Evolutionary conservation across 2,329 filamentous ascomycete genomes (phyloP), one percentile per base, ranked within the genome.

Genomic region (Stachybotrys chartarum): DNA sequence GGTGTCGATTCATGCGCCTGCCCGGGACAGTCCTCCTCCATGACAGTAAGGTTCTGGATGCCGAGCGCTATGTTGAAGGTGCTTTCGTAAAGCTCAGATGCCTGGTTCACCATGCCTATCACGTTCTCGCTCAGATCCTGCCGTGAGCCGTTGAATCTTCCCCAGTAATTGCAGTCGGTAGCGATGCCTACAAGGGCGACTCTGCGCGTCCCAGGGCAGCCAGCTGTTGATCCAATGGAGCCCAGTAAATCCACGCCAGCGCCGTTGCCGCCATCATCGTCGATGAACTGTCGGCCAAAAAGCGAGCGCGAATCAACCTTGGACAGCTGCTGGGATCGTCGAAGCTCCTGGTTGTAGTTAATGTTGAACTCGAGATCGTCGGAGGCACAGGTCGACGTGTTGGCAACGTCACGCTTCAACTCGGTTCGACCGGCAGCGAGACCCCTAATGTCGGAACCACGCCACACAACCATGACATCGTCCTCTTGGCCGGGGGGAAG

Each of bases 21-120:
- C 5, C 83, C 82, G 0, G 93, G 90, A 66, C 94, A 99, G n/a
- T 77, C 76, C 5, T 79, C 72, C 49, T 90, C 84, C 55, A 84
- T 90, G 58, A 97, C 83, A 32, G 91, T 88, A 54, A 99, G 72
- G 66, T 96, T 96, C 62, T 87, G 84, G 57, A 99, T 83, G 48
- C 91, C 94, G 42, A 99, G 83, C 0, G 92, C 93, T 64, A 99
- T 93, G 71, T 97, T 97, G 76, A 99, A 97, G 7, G 89, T 89
- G 63, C 80, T 84, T 70, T 99, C 94, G 67, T 94, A 99, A 10
- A 97, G 75, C 58, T 85, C 83, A 1, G 93, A 97, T 1, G 94
- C 94, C 49, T 85, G 79, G 73, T 96, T 97, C 69, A 99, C 88
- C 67, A 90, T 80, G 53, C 77, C 79, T 63, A 99, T 91, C 59